Percentiles rank a stretch among this genome's conserved stretches.
Evolutionary conservation across 192 early-diverging fungal species (phyloP).

Genomic region (Obelidium mucronatum): DNA sequence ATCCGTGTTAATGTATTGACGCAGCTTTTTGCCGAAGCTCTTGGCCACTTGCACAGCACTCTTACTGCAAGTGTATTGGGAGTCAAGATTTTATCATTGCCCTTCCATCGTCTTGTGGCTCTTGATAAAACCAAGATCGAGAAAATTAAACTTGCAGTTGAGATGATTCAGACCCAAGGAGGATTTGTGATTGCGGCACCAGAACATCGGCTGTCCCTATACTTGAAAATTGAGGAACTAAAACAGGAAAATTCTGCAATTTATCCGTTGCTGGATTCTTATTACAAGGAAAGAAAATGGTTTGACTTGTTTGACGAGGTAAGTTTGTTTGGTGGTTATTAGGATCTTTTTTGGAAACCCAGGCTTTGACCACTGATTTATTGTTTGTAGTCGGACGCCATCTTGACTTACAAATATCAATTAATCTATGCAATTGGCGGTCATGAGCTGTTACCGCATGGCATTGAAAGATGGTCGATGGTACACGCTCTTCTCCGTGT

Average conservation of each 20-base stretch:
- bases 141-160: neutral
- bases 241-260: neutral
- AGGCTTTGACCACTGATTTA: neutral
- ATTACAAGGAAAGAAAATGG: neutral
- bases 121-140: neutral
- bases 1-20: neutral
- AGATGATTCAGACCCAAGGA: neutral
- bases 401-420: conserved; percentile 33
- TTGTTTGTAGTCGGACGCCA: conserved; percentile 19
- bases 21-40: neutral
- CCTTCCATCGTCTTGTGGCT: neutral
- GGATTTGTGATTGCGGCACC: conserved; percentile 20
- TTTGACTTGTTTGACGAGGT: conserved; percentile 30
- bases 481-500: neutral
- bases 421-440: conserved; percentile 30
- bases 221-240: conserved; percentile 24
- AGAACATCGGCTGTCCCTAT: conserved; percentile 30
- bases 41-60: neutral
- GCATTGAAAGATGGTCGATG: neutral
- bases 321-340: too few relatives aligned
- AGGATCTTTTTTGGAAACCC: too few relatives aligned
- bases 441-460: conserved; percentile 4
- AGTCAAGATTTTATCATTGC: neutral
- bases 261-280: neutral
- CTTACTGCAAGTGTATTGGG: conserved; percentile 13